Conservation (phyloP, 768 basidiomycete species). For the Russula emetica region DNA sequence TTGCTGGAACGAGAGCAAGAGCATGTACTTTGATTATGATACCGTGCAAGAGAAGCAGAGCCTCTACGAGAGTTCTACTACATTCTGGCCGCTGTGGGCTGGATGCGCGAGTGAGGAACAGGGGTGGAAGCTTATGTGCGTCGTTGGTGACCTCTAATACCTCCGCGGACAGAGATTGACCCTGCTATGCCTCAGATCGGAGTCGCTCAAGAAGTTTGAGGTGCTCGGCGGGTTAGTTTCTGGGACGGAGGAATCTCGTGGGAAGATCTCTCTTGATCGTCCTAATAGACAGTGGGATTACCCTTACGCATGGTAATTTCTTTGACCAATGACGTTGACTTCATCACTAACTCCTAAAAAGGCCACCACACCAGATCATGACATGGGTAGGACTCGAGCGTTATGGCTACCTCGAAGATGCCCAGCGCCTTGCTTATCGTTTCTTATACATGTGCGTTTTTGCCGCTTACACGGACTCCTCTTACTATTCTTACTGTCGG, state of each 20-base stretch:
- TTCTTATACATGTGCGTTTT: conserved; percentile 89
- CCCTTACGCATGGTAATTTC: conserved; percentile 70
- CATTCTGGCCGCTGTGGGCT: conserved; percentile 96
- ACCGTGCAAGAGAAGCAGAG: conserved; percentile 87
- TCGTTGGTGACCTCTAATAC: conserved; percentile 28
- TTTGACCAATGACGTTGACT: neutral
- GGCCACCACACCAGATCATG: conserved; percentile 99
- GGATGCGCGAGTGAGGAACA: conserved; percentile 97
- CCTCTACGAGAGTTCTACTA: conserved; percentile 94
- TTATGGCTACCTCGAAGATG: conserved; percentile 92
- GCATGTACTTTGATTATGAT: conserved; percentile 95
- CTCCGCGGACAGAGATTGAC: conserved; percentile 1
- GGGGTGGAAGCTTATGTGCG: conserved; percentile 88
- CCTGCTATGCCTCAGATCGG: conserved; percentile 46
- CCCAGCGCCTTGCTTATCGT: conserved; percentile 88
- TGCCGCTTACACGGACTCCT: neutral
- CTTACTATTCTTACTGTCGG: conserved; percentile 16
- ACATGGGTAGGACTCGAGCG: conserved; percentile 95
- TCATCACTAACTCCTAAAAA: conserved; percentile 31
- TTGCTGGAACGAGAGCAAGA: conserved; percentile 95
- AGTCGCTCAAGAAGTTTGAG: conserved; percentile 92
- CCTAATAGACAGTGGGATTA: conserved; percentile 99
- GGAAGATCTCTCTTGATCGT: conserved; percentile 90
- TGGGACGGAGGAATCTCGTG: conserved; percentile 94
- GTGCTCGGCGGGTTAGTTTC: conserved; percentile 93